phyloP scores from a whole-genome alignment of 2,329 filamentous ascomycete species.

The Aureobasidium sp. region DNA sequence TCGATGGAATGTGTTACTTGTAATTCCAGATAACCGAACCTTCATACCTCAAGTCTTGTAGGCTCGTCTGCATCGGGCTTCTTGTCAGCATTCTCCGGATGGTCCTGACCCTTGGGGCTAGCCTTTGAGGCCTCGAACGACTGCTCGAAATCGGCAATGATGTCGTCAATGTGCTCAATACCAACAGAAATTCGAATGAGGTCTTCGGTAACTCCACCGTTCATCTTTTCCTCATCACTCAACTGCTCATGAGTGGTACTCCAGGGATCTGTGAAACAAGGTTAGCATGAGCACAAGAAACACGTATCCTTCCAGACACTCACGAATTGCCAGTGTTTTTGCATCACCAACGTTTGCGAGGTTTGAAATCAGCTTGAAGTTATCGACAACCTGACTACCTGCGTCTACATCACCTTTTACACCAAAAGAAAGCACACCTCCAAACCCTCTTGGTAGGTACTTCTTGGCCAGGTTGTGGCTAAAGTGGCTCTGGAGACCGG shows the following conservation, averaged over 20 bases:
- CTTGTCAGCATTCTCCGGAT: conserved; percentile 31
- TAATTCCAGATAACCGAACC: not conserved
- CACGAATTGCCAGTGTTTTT: conserved; percentile 80
- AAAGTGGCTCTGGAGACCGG: conserved; percentile 72
- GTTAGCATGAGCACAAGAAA: not conserved
- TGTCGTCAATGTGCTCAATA: conserved; percentile 94
- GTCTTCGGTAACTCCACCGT: conserved; percentile 79
- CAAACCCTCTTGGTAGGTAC: conserved; percentile 77
- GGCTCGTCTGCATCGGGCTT: conserved; percentile 19
- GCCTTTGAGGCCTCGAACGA: conserved; percentile 54
- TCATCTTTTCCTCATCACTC: conserved; percentile 67
- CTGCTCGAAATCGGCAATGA: conserved; percentile 91
- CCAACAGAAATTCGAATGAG: conserved; percentile 92
- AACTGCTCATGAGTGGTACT: conserved; percentile 92
- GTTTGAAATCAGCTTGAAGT: conserved; percentile 91
- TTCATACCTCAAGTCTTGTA: conserved; percentile 19
- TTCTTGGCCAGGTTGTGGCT: conserved; percentile 75
- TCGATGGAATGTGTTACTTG: too few relatives aligned
- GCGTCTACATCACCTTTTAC: conserved; percentile 81
- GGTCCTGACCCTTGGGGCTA: conserved; percentile 15
- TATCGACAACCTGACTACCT: conserved; percentile 82
- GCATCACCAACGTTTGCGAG: conserved; percentile 93
- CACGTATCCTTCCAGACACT: not conserved
- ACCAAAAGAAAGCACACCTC: conserved; percentile 87
- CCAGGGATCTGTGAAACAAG: conserved; percentile 54